Evolutionary conservation across 2,329 filamentous ascomycete genomes (phyloP).

Genomic region (Harringtonia aguacate): DNA sequence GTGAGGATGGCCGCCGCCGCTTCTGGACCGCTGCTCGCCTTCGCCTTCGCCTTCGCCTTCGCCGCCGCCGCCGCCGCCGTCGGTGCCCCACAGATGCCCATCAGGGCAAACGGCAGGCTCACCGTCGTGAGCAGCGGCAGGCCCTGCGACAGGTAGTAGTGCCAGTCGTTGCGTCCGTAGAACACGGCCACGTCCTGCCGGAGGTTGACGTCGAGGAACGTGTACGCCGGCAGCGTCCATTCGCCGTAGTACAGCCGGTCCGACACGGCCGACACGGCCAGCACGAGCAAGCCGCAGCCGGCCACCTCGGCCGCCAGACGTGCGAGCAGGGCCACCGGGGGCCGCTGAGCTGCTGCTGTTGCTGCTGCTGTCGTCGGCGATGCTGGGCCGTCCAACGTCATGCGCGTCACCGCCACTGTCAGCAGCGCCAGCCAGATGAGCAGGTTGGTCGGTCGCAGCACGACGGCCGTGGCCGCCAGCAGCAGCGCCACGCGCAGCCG

Average conservation of each 20-base stretch:
- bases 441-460: conserved; percentile 81
- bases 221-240: conserved; percentile 82
- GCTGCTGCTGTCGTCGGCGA: no score
- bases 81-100: conserved; percentile 47
- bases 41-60: no score
- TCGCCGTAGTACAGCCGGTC: conserved; percentile 73
- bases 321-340: conserved; percentile 21
- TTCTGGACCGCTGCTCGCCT: no score
- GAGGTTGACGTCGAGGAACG: conserved; percentile 86
- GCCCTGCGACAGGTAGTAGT: conserved; percentile 89
- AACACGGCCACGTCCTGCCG: conserved; percentile 80
- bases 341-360: no score
- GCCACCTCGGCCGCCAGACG: conserved; percentile 52
- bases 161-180: conserved; percentile 81
- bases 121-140: conserved; percentile 80
- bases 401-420: conserved; percentile 27
- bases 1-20: conserved; percentile 22
- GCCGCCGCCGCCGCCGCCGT: background rate
- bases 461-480: conserved; percentile 70
- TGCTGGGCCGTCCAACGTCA: conserved; percentile 27
- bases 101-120: conserved; percentile 62
- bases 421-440: conserved; percentile 71
- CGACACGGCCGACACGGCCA: conserved; percentile 52
- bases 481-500: conserved; percentile 18
- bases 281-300: conserved; percentile 50